Conservation (phyloP, 164 flowering plant genomes). For the Liquidambar formosana region DNA sequence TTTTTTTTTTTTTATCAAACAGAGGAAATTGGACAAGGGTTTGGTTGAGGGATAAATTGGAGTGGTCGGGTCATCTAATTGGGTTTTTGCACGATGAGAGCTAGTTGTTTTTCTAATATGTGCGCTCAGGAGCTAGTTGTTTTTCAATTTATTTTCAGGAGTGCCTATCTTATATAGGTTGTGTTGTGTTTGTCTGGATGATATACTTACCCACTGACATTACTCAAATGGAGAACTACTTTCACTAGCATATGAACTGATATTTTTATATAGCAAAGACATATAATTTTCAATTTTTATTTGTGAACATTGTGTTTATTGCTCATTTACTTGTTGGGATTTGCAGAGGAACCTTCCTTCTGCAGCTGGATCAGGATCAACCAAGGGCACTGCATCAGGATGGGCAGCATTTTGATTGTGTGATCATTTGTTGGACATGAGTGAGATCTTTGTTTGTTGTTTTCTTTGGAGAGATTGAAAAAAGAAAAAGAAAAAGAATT, state of each 20-base stretch:
- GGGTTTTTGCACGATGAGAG: too few relatives aligned
- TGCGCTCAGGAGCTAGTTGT: too few relatives aligned
- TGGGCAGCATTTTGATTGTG: slow-evolving; percentile 90
- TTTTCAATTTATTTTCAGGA: too few relatives aligned
- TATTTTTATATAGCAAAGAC: too few relatives aligned
- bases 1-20: too few relatives aligned
- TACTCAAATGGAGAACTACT: neutral
- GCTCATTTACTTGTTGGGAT: slow-evolving; percentile 16
- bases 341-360: slow-evolving; percentile 84
- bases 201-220: neutral
- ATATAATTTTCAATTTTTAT: neutral
- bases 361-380: slow-evolving; percentile 53
- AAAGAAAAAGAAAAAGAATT: too few relatives aligned
- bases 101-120: too few relatives aligned
- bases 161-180: too few relatives aligned
- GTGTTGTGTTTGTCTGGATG: neutral
- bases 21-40: too few relatives aligned
- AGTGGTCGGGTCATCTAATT: too few relatives aligned
- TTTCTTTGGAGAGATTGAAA: neutral
- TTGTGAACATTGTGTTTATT: neutral
- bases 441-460: slow-evolving; percentile 19
- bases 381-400: slow-evolving; percentile 70
- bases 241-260: neutral
- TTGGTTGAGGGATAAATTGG: too few relatives aligned
- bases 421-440: slow-evolving; percentile 25